Evolutionary conservation across 169 alveolate species (phyloP).

Genomic region (Plasmodium berghei): DNA sequence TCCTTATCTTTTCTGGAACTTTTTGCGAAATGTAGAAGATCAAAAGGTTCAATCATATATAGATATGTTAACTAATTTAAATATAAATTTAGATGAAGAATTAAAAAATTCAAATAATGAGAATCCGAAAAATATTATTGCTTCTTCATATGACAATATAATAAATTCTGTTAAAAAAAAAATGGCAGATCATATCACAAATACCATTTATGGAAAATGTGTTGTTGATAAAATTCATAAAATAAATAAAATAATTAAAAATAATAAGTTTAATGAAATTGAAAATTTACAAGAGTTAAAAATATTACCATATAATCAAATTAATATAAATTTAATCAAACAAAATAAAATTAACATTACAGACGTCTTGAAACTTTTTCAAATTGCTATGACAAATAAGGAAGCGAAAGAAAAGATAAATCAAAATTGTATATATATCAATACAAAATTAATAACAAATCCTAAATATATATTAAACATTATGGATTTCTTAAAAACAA

Average conservation of each 20-base stretch:
- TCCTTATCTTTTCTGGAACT: slow-evolving; percentile 72
- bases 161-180: slow-evolving; percentile 60
- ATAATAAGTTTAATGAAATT: slow-evolving; percentile 6
- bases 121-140: neutral
- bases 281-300: slow-evolving; percentile 24
- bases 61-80: slow-evolving; percentile 45
- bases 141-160: neutral
- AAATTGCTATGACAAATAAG: slow-evolving; percentile 41
- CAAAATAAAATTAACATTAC: slow-evolving; percentile 24
- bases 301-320: slow-evolving; percentile 41
- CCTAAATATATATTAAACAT: slow-evolving; percentile 14
- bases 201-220: slow-evolving; percentile 43
- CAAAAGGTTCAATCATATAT: slow-evolving; percentile 40
- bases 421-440: slow-evolving; percentile 33
- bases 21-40: slow-evolving; percentile 70
- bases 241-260: slow-evolving; percentile 29
- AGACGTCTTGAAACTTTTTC: slow-evolving; percentile 14
- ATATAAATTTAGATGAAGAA: slow-evolving; percentile 4
- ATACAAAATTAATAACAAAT: neutral
- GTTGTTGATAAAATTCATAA: slow-evolving; percentile 29
- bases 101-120: neutral
- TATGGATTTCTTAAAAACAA: neutral
- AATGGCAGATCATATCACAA: slow-evolving; percentile 58
- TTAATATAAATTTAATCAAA: slow-evolving; percentile 3
- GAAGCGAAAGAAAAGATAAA: slow-evolving; percentile 52